A percentile compares a stretch with the other conserved stretches of the same genome.
Conservation (phyloP, 352 stramenopile genomes). For the Globisporangium rhizosaccharum region DNA sequence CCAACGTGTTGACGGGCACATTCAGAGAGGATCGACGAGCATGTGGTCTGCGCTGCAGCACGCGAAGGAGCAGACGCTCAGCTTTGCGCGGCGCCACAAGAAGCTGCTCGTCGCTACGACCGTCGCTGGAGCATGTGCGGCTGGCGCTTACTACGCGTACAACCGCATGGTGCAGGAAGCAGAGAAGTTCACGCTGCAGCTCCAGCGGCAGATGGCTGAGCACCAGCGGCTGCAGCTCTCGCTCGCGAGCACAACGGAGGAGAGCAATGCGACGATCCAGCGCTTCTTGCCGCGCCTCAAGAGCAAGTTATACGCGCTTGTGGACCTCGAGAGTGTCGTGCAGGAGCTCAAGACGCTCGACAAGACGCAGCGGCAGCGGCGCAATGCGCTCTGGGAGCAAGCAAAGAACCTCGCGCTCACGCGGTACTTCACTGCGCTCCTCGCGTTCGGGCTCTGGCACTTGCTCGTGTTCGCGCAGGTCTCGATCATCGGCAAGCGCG, state of each 20-base stretch:
- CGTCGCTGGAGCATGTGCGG: constrained; percentile 43
- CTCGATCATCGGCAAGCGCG: constrained; percentile 67
- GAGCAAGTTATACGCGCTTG: constrained; percentile 46
- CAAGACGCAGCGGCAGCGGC: constrained; percentile 50
- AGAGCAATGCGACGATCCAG: constrained; percentile 68
- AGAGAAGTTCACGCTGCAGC: constrained; percentile 61
- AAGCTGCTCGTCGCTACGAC: constrained; percentile 46
- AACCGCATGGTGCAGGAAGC: constrained; percentile 54
- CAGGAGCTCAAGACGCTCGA: constrained; percentile 67
- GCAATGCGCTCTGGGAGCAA: constrained; percentile 68
- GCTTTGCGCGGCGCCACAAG: constrained; percentile 68
- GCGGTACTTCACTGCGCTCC: constrained; percentile 66
- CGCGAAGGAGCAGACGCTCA: constrained; percentile 37
- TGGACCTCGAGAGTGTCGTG: constrained; percentile 69
- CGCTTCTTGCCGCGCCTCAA: constrained; percentile 69
- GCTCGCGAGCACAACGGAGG: constrained; percentile 63
- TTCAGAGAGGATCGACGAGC: background rate
- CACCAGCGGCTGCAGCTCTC: constrained; percentile 72
- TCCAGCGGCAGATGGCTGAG: constrained; percentile 68
- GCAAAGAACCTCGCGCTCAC: constrained; percentile 68
- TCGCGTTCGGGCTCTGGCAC: constrained; percentile 76
- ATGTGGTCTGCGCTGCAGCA: constrained; percentile 77
- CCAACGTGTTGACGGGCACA: background rate
- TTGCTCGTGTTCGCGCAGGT: constrained; percentile 77
- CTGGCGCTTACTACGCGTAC: constrained; percentile 67